Evolutionary conservation across 768 basidiomycete species (phyloP).

Genomic region (Amanita muscaria): DNA sequence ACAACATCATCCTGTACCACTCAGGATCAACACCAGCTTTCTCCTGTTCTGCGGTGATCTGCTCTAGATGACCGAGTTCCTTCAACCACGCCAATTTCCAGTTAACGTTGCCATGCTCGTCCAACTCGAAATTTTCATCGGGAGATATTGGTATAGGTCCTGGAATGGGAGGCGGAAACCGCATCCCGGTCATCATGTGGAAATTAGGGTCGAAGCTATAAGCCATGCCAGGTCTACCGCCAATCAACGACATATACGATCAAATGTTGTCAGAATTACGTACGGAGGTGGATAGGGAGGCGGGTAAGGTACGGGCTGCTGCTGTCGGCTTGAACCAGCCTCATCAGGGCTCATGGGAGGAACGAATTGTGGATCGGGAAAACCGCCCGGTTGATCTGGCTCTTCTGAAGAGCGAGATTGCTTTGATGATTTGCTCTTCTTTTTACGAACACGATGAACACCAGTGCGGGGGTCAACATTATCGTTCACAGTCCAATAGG

Average conservation of each 20-base stretch:
- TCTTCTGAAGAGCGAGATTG: conserved; percentile 41
- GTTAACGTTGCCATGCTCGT: conserved; percentile 72
- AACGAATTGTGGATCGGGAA: conserved; percentile 53
- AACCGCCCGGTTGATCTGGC: conserved; percentile 40
- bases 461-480: conserved; percentile 85
- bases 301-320: conserved; percentile 42
- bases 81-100: conserved; percentile 79
- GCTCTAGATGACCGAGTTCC: conserved; percentile 67
- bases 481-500: conserved; percentile 89
- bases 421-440: conserved; percentile 58
- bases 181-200: conserved; percentile 58
- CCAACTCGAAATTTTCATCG: conserved; percentile 61
- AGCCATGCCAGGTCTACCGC: conserved; percentile 14
- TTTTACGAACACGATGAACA: conserved; percentile 83
- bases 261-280: conserved; percentile 19
- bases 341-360: conserved; percentile 51
- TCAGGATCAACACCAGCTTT: conserved; percentile 74
- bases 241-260: not conserved
- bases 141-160: conserved; percentile 50
- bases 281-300: conserved; percentile 50
- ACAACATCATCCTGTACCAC: conserved; percentile 82
- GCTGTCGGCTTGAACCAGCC: conserved; percentile 49
- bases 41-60: conserved; percentile 74
- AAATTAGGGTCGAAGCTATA: conserved; percentile 69
- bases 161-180: conserved; percentile 46